A percentile compares a stretch with the other conserved stretches of the same genome.
Evolutionary conservation across 2,329 filamentous ascomycete genomes (phyloP).

Genomic region (Magnaporthiopsis incrustans): DNA sequence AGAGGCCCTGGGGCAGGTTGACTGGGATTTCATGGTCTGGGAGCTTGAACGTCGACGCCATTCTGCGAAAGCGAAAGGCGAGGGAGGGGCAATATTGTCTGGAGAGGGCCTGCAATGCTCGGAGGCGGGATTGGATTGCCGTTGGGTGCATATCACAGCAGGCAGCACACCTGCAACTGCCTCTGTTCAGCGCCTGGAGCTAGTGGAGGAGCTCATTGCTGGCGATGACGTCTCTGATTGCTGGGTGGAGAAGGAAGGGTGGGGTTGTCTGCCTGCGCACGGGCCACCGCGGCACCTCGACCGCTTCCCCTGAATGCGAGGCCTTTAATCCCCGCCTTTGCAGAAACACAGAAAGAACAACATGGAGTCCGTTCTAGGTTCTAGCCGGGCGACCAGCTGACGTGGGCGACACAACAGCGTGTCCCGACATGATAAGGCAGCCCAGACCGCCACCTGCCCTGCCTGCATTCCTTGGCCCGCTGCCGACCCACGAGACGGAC

Average conservation of each 20-base stretch:
- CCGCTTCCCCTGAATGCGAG: no score
- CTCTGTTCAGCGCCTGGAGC: no score
- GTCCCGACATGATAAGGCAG: not conserved
- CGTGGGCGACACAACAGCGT: not conserved
- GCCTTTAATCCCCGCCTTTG: no score
- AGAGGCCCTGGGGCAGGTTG: conserved; percentile 34
- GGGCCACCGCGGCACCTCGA: no score
- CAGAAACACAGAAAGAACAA: no score
- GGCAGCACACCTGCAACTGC: not conserved
- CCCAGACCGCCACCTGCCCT: no score
- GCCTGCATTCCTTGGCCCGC: not conserved
- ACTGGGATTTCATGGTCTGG: conserved; percentile 31
- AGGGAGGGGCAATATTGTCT: not conserved
- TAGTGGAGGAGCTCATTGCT: no score
- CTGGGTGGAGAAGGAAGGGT: no score
- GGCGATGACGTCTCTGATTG: not conserved
- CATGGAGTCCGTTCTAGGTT: no score
- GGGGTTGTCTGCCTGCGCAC: no score
- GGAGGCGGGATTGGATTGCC: not conserved
- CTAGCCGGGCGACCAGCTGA: no score
- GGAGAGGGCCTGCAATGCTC: not conserved
- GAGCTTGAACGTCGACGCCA: conserved; percentile 31
- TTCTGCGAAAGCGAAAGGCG: conserved; percentile 15
- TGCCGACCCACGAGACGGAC: not conserved
- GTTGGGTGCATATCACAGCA: not conserved